A percentile compares a stretch with the other conserved stretches of the same genome.
phyloP scores from a whole-genome alignment of 345 rosid genomes.

The Pseudoturritis turrita region DNA sequence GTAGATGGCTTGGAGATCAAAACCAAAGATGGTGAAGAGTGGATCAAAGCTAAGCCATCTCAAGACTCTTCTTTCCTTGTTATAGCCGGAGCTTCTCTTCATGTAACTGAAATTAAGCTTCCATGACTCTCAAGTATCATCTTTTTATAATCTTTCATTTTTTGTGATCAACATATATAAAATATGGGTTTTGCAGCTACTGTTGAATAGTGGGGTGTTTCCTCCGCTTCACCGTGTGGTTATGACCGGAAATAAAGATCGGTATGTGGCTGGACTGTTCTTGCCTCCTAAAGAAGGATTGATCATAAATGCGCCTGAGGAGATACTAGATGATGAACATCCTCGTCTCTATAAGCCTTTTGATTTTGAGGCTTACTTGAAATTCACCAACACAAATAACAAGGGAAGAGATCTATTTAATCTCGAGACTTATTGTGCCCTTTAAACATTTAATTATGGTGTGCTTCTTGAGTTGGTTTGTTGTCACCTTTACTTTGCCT shows the following conservation, averaged over 20 bases:
- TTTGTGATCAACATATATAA: not conserved
- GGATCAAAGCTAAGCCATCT: conserved; percentile 41
- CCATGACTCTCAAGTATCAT: not conserved
- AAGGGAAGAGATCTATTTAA: not conserved
- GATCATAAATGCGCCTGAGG: not conserved
- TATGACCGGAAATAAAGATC: conserved; percentile 19
- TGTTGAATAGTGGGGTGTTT: conserved; percentile 29
- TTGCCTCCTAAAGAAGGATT: not conserved
- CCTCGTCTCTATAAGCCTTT: conserved; percentile 19
- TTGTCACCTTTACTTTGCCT: not conserved
- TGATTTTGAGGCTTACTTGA: conserved; percentile 10
- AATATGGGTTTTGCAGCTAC: conserved; percentile 11
- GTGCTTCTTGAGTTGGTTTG: not conserved
- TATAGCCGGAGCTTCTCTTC: conserved; percentile 47
- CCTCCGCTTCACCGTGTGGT: conserved; percentile 29
- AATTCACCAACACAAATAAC: not conserved
- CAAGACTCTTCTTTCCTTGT: conserved; percentile 43
- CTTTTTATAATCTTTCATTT: not conserved
- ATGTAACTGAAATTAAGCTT: conserved; percentile 21
- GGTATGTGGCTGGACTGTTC: conserved; percentile 28
- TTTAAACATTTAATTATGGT: too few relatives aligned
- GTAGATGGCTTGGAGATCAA: conserved; percentile 45
- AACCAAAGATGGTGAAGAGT: conserved; percentile 35
- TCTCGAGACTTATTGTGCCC: conserved; percentile 31
- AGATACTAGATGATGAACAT: conserved; percentile 15